A percentile compares a stretch with the other conserved stretches of the same genome.
phyloP scores from a whole-genome alignment of 805 yeast genomes.

The Candida adriatica region DNA sequence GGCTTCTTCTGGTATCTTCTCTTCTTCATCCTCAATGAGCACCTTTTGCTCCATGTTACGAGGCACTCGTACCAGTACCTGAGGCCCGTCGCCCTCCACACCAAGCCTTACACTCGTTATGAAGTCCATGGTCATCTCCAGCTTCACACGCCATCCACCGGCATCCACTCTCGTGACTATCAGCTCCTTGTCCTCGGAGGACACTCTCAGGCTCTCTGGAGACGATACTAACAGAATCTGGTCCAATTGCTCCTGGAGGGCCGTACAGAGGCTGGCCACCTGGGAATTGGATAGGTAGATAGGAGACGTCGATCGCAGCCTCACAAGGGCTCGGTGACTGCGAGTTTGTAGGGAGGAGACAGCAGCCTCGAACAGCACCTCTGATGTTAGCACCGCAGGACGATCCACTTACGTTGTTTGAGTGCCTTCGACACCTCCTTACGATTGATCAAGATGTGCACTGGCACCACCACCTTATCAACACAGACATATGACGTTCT shows the following conservation, averaged over 20 bases:
- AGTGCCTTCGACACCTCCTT: constrained; percentile 10
- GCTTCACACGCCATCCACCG: constrained; percentile 16
- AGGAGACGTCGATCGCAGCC: constrained; percentile 9
- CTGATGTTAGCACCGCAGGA: constrained; percentile 1
- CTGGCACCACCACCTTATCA: constrained; percentile 5
- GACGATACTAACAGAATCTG: constrained; percentile 10
- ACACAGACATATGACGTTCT: constrained; percentile 15
- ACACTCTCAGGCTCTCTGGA: constrained; percentile 10
- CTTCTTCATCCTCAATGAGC: constrained; percentile 9
- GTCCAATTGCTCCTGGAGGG: constrained; percentile 12
- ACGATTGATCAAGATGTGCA: constrained; percentile 16
- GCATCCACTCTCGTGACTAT: constrained; percentile 8
- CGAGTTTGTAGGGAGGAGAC: constrained; percentile 15
- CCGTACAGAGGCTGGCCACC: constrained; percentile 9
- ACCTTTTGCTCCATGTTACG: constrained; percentile 2
- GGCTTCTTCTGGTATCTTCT: constrained; percentile 14
- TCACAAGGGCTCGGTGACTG: constrained; percentile 14
- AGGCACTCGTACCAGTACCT: constrained; percentile 13
- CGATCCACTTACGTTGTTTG: constrained; percentile 5
- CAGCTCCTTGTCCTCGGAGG: constrained; percentile 5
- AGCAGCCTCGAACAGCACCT: constrained; percentile 15
- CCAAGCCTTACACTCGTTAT: constrained; percentile 7
- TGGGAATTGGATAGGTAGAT: constrained; percentile 19
- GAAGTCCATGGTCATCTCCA: constrained; percentile 9
- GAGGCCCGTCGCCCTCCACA: constrained; percentile 2